Base-by-base conservation (phyloP, 148 eudicot species). In the Heliosperma pusillum region DNA sequence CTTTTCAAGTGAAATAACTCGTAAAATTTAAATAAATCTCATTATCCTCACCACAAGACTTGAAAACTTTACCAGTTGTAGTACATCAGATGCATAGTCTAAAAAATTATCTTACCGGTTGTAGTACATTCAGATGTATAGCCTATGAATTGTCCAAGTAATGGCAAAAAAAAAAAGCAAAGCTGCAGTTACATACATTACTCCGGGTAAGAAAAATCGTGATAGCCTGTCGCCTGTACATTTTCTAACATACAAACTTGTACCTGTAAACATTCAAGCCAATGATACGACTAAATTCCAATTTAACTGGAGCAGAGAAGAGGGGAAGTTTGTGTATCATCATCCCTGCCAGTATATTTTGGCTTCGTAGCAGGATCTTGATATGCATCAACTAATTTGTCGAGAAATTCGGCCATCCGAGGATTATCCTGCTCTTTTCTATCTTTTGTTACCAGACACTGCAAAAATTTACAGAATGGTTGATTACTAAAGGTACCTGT, bases 361-460 rank as follows among this genome's bases (percentile, higher is more conserved):
- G 88, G 87, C 79, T 66, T 80, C 71, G 91, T 76, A 42, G 90
- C 95, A 12, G 98, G 98, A 85, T 94, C 97, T 64, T 79, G 84
- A 87, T 94, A 94, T 40, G 90, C 97, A 71, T 85, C 78, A 7
- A 50, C 81, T 72, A 94, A 86, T 24, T 82, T 82, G 19, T 88
- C 90, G 25, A 83, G 75, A 75, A 94, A 94, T 74, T 84, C 89
- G 9, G 79, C 64, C 83, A 91, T 80, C 40, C 87, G 61, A 25
- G 93, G 88, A 70, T 91, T 89, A 61, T 64, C 84, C 52, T 89
- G 79, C 45, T 91, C 93, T 70, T 66, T 69, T 66, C 75, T 80
- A 76, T 94, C 98, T 79, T 87, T 94, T 64, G 84, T 94, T 44
- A 94, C 83, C 85, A 94, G 82, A 78, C 89, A 80, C 98, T 94